These are phyloP conservation scores for Phytopythium litorale DNA, from an alignment of 352 stramenopile genomes.

Conservation along the genomic window DNA sequence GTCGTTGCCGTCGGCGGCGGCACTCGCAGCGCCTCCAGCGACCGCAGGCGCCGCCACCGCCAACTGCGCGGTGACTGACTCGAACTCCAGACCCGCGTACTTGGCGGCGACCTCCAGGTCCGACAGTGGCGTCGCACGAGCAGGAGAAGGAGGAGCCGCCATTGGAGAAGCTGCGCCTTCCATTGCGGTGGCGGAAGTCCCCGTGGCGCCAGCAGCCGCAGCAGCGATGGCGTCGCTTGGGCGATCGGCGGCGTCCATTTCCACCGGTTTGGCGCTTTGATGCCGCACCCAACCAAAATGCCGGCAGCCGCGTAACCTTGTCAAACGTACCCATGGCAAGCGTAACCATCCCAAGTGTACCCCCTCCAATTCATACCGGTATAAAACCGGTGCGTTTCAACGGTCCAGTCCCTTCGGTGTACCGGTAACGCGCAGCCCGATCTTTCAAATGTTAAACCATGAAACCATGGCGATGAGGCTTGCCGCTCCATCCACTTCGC, in stretches of 20 bases:
- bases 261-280: neutral
- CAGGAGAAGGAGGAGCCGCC: neutral
- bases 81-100: conserved; percentile 49
- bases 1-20: conserved; percentile 9
- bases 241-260: neutral
- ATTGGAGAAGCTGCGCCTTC: neutral
- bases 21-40: neutral
- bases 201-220: neutral
- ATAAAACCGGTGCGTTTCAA: no score
- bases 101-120: conserved; percentile 52
- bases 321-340: neutral
- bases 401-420: no score
- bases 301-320: neutral
- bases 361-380: no score
- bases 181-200: neutral
- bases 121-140: conserved; percentile 13
- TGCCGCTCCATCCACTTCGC: no score
- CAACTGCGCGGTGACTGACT: conserved; percentile 42
- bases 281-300: neutral
- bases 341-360: no score
- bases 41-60: conserved; percentile 16
- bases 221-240: neutral
- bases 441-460: no score
- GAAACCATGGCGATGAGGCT: no score
- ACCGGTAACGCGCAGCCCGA: no score